Percentiles rank a stretch among this genome's conserved stretches.
phyloP scores from a whole-genome alignment of 495 filamentous ascomycete genomes.

The Penicillium cinerascens region DNA sequence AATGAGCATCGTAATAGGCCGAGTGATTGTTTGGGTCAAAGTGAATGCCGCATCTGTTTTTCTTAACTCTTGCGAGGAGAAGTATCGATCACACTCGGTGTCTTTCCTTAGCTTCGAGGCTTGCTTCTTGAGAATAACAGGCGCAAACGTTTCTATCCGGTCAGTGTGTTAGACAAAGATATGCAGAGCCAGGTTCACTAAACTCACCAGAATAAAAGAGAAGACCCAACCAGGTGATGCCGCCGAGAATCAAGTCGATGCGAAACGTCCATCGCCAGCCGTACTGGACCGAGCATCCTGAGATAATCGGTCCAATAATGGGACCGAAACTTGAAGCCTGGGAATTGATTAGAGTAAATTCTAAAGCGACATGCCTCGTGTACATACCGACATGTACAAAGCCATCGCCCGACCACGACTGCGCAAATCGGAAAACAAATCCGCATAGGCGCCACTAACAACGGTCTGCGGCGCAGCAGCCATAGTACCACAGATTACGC shows the following conservation, averaged over 20 bases:
- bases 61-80: slow-evolving; percentile 39
- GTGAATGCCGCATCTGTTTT: slow-evolving; percentile 38
- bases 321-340: slow-evolving; percentile 66
- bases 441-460: slow-evolving; percentile 70
- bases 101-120: slow-evolving; percentile 61
- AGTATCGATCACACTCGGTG: slow-evolving; percentile 45
- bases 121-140: slow-evolving; percentile 60
- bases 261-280: slow-evolving; percentile 68
- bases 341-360: not conserved
- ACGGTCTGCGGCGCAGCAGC: slow-evolving; percentile 68
- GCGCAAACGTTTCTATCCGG: slow-evolving; percentile 62
- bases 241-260: slow-evolving; percentile 57
- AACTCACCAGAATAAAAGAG: slow-evolving; percentile 47
- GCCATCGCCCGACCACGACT: slow-evolving; percentile 67
- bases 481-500: slow-evolving; percentile 60
- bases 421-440: slow-evolving; percentile 58
- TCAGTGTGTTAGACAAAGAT: slow-evolving; percentile 1
- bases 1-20: slow-evolving; percentile 45
- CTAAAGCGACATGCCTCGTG: too few species aligned
- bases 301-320: slow-evolving; percentile 63
- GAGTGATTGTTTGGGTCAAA: slow-evolving; percentile 42
- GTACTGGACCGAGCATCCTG: slow-evolving; percentile 55
- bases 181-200: not conserved
- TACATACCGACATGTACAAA: slow-evolving; percentile 64
- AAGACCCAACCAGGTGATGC: slow-evolving; percentile 38